Evolutionary conservation across 2,329 filamentous ascomycete genomes (phyloP).

Genomic region (Clathrospora elynae): DNA sequence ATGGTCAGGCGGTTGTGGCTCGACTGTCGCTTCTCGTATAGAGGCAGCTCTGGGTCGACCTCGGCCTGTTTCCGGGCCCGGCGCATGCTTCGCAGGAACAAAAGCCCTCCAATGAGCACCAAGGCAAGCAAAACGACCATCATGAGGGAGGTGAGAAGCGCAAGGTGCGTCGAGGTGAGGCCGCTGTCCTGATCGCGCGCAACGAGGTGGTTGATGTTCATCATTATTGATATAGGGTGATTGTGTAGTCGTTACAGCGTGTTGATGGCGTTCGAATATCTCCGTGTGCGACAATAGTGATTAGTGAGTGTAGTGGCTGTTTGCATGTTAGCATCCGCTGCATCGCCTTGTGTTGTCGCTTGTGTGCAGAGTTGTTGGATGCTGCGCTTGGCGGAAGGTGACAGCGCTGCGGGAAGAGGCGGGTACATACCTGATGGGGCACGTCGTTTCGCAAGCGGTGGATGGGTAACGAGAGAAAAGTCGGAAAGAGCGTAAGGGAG

Average conservation of each 20-base stretch:
- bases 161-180: constrained; percentile 67
- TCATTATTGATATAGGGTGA: constrained; percentile 35
- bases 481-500: constrained; percentile 51
- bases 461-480: constrained; percentile 29
- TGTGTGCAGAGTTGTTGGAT: constrained; percentile 21
- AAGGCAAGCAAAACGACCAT: constrained; percentile 76
- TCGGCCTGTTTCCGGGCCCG: constrained; percentile 54
- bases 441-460: constrained; percentile 17
- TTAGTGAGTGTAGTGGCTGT: constrained; percentile 38
- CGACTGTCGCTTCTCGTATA: constrained; percentile 66
- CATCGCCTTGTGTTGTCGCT: constrained; percentile 7
- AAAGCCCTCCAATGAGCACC: constrained; percentile 68
- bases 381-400: constrained; percentile 27
- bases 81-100: constrained; percentile 73
- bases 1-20: constrained; percentile 65
- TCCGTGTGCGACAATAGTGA: constrained; percentile 21
- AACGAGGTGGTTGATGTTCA: constrained; percentile 57
- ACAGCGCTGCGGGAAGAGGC: constrained; percentile 13
- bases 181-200: constrained; percentile 56
- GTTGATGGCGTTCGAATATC: constrained; percentile 27
- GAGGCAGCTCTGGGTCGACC: constrained; percentile 60
- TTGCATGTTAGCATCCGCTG: constrained; percentile 26
- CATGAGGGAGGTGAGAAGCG: constrained; percentile 79
- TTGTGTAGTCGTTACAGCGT: constrained; percentile 29
- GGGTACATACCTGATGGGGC: constrained; percentile 37